Base-by-base conservation (phyloP, 352 stramenopile species). In the Plasmopara muralis region DNA sequence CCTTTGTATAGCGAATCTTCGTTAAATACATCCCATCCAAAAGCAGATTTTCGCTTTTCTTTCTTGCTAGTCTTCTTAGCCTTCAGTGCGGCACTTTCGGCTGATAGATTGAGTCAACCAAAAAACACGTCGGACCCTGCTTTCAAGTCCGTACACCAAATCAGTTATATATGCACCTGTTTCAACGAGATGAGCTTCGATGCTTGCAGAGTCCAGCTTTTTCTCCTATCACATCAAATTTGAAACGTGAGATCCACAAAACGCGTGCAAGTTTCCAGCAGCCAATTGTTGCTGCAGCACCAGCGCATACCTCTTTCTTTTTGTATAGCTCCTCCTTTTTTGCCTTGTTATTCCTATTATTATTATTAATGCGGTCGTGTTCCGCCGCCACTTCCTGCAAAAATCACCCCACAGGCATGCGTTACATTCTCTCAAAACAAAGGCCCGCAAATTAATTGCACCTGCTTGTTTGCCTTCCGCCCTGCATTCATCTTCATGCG, bases 21-120 rank as follows among this genome's bases (percentile, higher is more conserved):
- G 48, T 92, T 92, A 51, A 92, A 92, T 6, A 86, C 81, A 47
- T 92, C 81, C 81, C 81, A 92, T 20, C 81, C 81, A 43, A 92
- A 92, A 1, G 81, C 81, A 9, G 81, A 78, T 56, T 87, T 84
- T 45, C 77, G 66, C 61, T 92, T 92, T 39, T 81, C 70, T 55
- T 92, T 92, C 59, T 88, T 84, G 9, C 51, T 56, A 10, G 64
- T 59, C 39, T 87, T 89, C 62, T 87, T 89, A 3, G 66, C 51
- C 38, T 88, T 89, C 8, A 55, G 37, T 14, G 72, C 63, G 7
- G 77, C 78, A 8, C 75, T 64, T 30, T 83, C 69, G 15, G 78
- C 78, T 86, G 29, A 33, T 43, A 33, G 25, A 15, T 35, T n/a
- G 8, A 34, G 20, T 6, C 48, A 0, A 47, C 30, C 12, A 47